phyloP scores from a whole-genome alignment of 176 grass and related monocot genomes.

The Musa acuminata region DNA sequence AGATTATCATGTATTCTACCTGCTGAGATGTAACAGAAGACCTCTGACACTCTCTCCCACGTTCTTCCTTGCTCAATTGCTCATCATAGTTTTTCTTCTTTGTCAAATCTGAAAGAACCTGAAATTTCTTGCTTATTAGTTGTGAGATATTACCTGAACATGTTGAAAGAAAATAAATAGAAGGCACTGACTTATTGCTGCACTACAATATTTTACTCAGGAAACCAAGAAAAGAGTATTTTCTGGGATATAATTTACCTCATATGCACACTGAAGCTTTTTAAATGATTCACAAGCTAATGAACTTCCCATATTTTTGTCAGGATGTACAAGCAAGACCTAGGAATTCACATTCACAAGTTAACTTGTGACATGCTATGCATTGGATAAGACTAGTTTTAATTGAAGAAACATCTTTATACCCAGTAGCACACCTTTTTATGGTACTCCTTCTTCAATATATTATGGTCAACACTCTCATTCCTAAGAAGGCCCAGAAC shows the following conservation, averaged over 20 bases:
- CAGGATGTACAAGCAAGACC: conserved; percentile 93
- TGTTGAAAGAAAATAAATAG: background rate
- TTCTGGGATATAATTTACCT: conserved; percentile 48
- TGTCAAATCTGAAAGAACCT: conserved; percentile 82
- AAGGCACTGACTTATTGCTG: background rate
- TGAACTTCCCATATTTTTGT: conserved; percentile 86
- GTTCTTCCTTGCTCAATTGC: conserved; percentile 87
- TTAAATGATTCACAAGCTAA: conserved; percentile 89
- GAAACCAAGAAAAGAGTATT: conserved; percentile 8
- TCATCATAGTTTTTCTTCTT: conserved; percentile 91
- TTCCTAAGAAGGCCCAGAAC: conserved; percentile 57
- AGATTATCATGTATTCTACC: conserved; percentile 29
- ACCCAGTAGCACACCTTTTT: conserved; percentile 43
- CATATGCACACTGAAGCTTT: conserved; percentile 95
- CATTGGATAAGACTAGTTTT: background rate
- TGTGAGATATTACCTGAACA: background rate
- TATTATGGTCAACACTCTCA: conserved; percentile 39
- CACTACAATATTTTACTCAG: background rate
- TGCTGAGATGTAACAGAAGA: conserved; percentile 57
- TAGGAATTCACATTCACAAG: conserved; percentile 40
- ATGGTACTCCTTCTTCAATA: conserved; percentile 65
- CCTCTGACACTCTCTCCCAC: conserved; percentile 47
- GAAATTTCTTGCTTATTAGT: conserved; percentile 28
- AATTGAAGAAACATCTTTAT: background rate
- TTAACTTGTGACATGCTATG: background rate